Percentiles rank a stretch among this genome's conserved stretches.
These are phyloP conservation scores for Psophocarpus tetragonolobus DNA, from an alignment of 306 rosid species.

Conservation along the genomic window DNA sequence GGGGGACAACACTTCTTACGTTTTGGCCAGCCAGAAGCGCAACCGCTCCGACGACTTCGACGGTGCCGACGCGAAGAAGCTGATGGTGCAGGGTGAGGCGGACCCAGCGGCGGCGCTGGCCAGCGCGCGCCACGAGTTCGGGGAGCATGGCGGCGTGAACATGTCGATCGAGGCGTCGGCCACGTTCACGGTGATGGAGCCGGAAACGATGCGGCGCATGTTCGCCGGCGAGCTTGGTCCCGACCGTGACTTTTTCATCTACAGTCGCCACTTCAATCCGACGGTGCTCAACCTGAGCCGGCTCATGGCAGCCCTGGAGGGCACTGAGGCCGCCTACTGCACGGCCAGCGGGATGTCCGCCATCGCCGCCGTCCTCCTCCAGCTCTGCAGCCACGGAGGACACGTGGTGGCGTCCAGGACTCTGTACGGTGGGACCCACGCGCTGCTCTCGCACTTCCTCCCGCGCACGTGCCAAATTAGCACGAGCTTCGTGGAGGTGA, in stretches of 20 bases:
- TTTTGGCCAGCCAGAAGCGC: slow-evolving; percentile 47
- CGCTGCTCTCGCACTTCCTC: slow-evolving; percentile 69
- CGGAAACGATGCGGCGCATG: slow-evolving; percentile 88
- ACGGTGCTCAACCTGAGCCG: slow-evolving; percentile 87
- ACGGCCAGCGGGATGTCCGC: slow-evolving; percentile 96
- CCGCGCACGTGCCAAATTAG: slow-evolving; percentile 62
- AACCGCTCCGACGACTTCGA: slow-evolving; percentile 29
- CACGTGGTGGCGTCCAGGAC: slow-evolving; percentile 67
- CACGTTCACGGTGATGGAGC: slow-evolving; percentile 97
- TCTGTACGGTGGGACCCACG: slow-evolving; percentile 91
- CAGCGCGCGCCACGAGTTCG: slow-evolving; percentile 81
- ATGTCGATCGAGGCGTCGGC: slow-evolving; percentile 99
- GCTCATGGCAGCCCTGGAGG: slow-evolving; percentile 87
- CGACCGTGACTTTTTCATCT: slow-evolving; percentile 82
- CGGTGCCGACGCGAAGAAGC: slow-evolving; percentile 43
- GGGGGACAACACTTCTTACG: slow-evolving; percentile 53
- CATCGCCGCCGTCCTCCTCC: slow-evolving; percentile 61
- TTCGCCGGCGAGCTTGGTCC: slow-evolving; percentile 90
- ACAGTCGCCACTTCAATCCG: slow-evolving; percentile 98
- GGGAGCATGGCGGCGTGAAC: slow-evolving; percentile 98
- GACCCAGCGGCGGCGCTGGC: slow-evolving; percentile 83
- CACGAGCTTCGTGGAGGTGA: slow-evolving; percentile 68
- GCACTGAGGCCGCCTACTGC: slow-evolving; percentile 96
- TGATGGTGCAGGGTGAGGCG: neutral
- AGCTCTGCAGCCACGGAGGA: slow-evolving; percentile 65